phyloP scores from a whole-genome alignment of 305 asterid genomes.

The Fraxinus floribunda region DNA sequence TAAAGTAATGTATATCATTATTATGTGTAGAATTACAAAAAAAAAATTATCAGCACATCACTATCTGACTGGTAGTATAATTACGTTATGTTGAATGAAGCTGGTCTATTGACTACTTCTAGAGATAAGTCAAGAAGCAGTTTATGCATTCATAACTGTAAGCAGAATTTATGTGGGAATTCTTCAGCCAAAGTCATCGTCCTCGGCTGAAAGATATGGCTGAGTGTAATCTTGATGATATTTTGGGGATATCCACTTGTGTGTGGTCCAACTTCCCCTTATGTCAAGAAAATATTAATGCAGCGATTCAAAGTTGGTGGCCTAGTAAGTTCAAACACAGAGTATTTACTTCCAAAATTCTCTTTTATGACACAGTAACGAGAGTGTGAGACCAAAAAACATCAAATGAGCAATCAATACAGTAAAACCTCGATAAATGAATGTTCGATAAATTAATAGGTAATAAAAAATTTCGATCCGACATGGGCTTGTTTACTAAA shows the following conservation, averaged over 20 bases:
- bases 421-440: too few relatives aligned
- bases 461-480: too few relatives aligned
- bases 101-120: background rate
- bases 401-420: background rate
- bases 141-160: too few relatives aligned
- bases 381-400: background rate
- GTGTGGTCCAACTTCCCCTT: background rate
- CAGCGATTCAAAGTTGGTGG: background rate
- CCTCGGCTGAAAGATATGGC: background rate
- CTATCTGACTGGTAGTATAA: background rate
- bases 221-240: background rate
- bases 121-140: background rate
- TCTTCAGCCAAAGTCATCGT: background rate
- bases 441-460: too few relatives aligned
- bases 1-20: too few relatives aligned
- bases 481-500: too few relatives aligned
- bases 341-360: background rate
- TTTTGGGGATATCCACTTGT: background rate
- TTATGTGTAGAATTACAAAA: background rate
- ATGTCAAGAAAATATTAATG: background rate
- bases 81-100: background rate
- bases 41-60: background rate
- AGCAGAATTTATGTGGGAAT: background rate
- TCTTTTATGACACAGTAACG: background rate
- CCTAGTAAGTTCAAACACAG: background rate